Evolutionary conservation across 2,329 filamentous ascomycete genomes (phyloP), one percentile per base, ranked within the genome.

Genomic region (Stachybotrys chartarum): DNA sequence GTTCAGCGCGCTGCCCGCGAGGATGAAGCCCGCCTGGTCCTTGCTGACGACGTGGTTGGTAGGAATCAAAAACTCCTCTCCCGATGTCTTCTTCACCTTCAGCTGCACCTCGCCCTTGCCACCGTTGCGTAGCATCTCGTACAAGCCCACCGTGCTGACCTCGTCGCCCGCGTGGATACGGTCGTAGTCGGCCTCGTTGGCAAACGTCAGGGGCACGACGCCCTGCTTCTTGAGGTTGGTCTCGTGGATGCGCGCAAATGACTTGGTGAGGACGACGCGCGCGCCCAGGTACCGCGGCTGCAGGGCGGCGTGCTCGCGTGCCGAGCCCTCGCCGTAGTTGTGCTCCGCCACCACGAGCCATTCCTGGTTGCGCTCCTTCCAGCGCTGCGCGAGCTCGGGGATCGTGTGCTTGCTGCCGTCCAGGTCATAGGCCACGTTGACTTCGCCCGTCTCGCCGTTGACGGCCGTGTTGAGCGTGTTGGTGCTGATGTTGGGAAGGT

Each of bases 221-320:
- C 94, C 94, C 76, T 99, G 94, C 78, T 96, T 96, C 84, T 96
- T 96, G 62, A 96, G 77, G 71, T 96, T 96, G 32, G 91, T 96
- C 79, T 96, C 91, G 76, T 96, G 91, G 69, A 96, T 96, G 54
- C 91, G 86, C 0, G 91, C 91, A 68, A 96, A 96, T 44, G 83
- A 88, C 78, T 96, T 96, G 55, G 87, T 80, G 17, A 96, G 80
- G 56, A 96, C 91, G 66, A 96, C 79, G 52, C 90, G 82, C 18
- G 89, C 90, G 57, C 91, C 92, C 2, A 96, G 85, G 74, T 92
- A 96, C n/a, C 91, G 82, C 2, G 91, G 92, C 71, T 96, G 91
- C 42, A 96, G 78, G 1, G 91, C 91, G 24, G 91, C 91, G 74
- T 96, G 91, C 71, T 96, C 91, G 61, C 91, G 83, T 3, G 91